These are phyloP conservation scores for Crepidotus variabilis DNA, from an alignment of 768 basidiomycete species.

Conservation along the genomic window DNA sequence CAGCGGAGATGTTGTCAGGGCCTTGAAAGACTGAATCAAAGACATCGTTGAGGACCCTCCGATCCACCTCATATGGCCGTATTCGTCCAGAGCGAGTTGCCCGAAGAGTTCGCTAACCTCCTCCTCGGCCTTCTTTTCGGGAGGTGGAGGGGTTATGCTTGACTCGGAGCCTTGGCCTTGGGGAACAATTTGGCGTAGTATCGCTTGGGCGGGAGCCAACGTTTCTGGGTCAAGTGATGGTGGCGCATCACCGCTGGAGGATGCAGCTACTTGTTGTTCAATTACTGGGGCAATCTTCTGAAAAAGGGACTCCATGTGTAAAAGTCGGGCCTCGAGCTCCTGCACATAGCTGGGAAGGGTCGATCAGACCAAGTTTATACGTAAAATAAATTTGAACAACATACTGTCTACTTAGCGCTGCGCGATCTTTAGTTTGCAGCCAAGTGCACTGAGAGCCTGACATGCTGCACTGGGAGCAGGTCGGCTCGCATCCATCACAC, in stretches of 20 bases:
- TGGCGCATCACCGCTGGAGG: constrained; percentile 35
- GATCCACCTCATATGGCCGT: constrained; percentile 90
- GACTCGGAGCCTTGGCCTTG: constrained; percentile 32
- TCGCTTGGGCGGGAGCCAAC: constrained; percentile 30
- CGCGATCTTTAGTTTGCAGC: constrained; percentile 90
- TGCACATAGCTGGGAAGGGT: constrained; percentile 69
- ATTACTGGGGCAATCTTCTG: constrained; percentile 76
- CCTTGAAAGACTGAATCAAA: constrained; percentile 82
- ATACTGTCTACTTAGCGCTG: constrained; percentile 85
- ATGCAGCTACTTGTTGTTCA: constrained; percentile 61
- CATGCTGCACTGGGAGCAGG: constrained; percentile 75
- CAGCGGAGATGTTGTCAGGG: constrained; percentile 67
- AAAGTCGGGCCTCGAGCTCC: constrained; percentile 81
- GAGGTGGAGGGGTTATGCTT: constrained; percentile 29
- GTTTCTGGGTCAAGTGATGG: constrained; percentile 29
- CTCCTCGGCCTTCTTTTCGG: constrained; percentile 52
- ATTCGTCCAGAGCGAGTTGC: constrained; percentile 84
- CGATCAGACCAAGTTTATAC: constrained; percentile 9
- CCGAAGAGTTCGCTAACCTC: constrained; percentile 85
- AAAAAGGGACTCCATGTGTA: constrained; percentile 89
- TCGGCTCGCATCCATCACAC: constrained; percentile 85
- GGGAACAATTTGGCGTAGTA: constrained; percentile 31
- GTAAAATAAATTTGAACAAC: constrained; percentile 24
- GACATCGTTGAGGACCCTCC: constrained; percentile 92
- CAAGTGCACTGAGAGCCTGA: constrained; percentile 81